phyloP scores from a whole-genome alignment of 106 monocot genomes.

The Dioscorea alata region DNA sequence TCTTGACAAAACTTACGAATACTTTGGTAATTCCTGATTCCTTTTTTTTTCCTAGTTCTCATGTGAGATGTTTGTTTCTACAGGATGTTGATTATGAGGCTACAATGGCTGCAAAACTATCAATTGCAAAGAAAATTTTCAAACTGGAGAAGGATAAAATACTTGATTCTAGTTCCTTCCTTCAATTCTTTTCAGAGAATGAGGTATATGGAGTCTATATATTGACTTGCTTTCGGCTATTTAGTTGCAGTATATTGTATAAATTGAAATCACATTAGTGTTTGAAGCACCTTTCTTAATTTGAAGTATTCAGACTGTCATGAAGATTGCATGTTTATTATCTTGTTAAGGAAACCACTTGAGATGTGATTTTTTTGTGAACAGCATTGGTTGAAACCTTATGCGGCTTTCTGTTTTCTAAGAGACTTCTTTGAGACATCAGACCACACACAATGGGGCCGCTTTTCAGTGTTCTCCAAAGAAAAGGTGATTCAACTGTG shows the following conservation, averaged over 20 bases:
- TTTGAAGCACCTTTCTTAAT: neutral
- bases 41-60: too few species aligned
- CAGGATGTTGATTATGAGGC: conserved; percentile 94
- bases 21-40: too few species aligned
- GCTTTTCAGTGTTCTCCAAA: conserved; percentile 64
- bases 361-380: neutral
- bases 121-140: conserved; percentile 84
- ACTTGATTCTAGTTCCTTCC: conserved; percentile 61
- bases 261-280: neutral
- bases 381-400: conserved; percentile 93
- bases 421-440: conserved; percentile 95
- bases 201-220: conserved; percentile 37
- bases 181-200: conserved; percentile 72
- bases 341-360: neutral
- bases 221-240: neutral
- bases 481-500: conserved; percentile 46
- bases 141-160: conserved; percentile 60
- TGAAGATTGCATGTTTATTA: neutral
- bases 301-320: neutral
- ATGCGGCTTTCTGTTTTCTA: conserved; percentile 86
- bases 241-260: neutral
- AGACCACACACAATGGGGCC: conserved; percentile 92
- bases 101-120: conserved; percentile 72
- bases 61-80: neutral
- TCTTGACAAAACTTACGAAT: too few species aligned